These are phyloP conservation scores for Echites panduratus DNA, from an alignment of 257 asterid species.

Conservation along the genomic window DNA sequence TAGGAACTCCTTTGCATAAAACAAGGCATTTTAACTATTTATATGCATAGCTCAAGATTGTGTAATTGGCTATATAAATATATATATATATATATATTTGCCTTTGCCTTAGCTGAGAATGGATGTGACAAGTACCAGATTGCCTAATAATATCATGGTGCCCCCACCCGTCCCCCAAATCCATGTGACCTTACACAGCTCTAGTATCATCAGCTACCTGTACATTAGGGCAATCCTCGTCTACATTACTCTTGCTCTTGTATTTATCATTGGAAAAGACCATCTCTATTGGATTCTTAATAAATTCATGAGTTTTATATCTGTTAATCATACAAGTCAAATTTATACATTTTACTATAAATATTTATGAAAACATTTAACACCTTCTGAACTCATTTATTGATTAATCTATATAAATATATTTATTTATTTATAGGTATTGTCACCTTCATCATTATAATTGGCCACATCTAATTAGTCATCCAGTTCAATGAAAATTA, in stretches of 20 bases:
- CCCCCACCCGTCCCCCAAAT: constrained; percentile 18
- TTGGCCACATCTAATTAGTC: no score
- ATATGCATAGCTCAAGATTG: not conserved
- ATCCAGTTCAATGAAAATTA: not conserved
- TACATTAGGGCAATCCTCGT: not conserved
- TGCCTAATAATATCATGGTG: constrained; percentile 15
- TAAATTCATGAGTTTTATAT: no score
- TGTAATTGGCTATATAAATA: not conserved
- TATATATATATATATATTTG: no score
- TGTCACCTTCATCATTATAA: no score
- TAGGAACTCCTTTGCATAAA: constrained; percentile 1
- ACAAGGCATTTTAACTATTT: constrained; percentile 6
- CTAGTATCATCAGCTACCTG: not conserved
- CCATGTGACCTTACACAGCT: constrained; percentile 20
- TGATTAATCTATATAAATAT: no score
- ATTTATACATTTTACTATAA: no score
- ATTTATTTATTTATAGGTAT: no score
- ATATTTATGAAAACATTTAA: no score
- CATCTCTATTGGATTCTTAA: no score
- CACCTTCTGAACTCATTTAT: no score
- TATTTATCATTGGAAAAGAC: no score
- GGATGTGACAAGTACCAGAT: constrained; percentile 31
- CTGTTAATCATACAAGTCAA: no score
- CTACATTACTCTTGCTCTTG: not conserved
- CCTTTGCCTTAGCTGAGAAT: not conserved